Evolutionary conservation across 208 protist genomes (phyloP).

Genomic region (Wallacemonas rigidus): DNA sequence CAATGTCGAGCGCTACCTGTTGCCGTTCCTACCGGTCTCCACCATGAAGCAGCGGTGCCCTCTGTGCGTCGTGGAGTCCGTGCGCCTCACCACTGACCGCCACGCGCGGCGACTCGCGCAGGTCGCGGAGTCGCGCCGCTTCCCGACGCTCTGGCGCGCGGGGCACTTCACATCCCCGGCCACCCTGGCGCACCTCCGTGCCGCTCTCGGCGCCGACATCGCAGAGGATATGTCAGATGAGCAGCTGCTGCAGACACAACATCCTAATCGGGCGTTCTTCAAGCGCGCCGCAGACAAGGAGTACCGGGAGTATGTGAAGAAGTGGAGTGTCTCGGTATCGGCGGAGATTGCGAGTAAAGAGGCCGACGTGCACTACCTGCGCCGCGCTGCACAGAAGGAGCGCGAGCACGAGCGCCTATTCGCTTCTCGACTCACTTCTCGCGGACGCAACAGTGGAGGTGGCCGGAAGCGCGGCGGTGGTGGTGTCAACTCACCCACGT

Average conservation of each 20-base stretch:
- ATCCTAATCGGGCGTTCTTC: slow-evolving; percentile 72
- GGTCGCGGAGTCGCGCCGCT: slow-evolving; percentile 45
- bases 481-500: not conserved
- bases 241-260: slow-evolving; percentile 52
- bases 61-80: slow-evolving; percentile 50
- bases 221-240: slow-evolving; percentile 41
- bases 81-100: slow-evolving; percentile 35
- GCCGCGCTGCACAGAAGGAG: slow-evolving; percentile 33
- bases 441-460: slow-evolving; percentile 19
- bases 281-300: slow-evolving; percentile 36
- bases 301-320: slow-evolving; percentile 44
- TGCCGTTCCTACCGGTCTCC: slow-evolving; percentile 40
- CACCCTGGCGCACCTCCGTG: slow-evolving; percentile 30
- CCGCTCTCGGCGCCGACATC: slow-evolving; percentile 12
- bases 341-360: slow-evolving; percentile 36
- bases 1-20: slow-evolving; percentile 25
- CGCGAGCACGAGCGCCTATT: slow-evolving; percentile 35
- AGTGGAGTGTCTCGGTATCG: slow-evolving; percentile 34
- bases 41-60: slow-evolving; percentile 34
- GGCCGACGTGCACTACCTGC: slow-evolving; percentile 30
- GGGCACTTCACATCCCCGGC: slow-evolving; percentile 38
- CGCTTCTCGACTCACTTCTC: slow-evolving; percentile 30
- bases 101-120: slow-evolving; percentile 38
- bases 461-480: slow-evolving; percentile 20
- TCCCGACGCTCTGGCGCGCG: slow-evolving; percentile 55